Base-by-base conservation (phyloP, 2,329 filamentous ascomycete species). In the Fusarium coicis region DNA sequence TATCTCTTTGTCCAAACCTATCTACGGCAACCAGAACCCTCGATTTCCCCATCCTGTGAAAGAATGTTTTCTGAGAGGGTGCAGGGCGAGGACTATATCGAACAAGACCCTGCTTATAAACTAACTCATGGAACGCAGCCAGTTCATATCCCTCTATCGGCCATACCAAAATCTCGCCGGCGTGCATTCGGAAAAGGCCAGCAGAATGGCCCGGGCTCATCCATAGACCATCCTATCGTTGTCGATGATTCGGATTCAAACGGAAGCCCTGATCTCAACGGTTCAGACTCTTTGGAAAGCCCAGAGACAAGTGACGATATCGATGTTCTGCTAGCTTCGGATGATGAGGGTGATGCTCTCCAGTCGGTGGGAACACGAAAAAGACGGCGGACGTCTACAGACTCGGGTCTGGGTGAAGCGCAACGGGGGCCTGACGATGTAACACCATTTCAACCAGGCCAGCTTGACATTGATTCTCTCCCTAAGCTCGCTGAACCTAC, bases 1-100 rank as follows among this genome's bases (percentile, higher is more conserved):
- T 97, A 97, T 80, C 86, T 98, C 4, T 93, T 97, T 74, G 89
- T 85, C 26, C 58, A 73, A 19, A 75, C 79, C 21, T n/a, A 43
- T 7, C 6, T 7, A n/a, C 19, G 8, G 11, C 19, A n/a, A 39
- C 18, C 26, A 12, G 34, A 40, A 28, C 40, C 34, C 23, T 16
- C 23, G 28, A 26, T 16, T 11, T 9, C 23, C 19, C 5, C 9
- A 37, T n/a, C 34, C 23, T 5, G 4, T 21, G 19, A 18, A 39
- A 11, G 23, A 28, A 10, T 28, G 21, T 39, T 28, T 54, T 15
- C 50, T 54, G 15, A 40, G 28, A 15, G 15, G 42, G 32, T 34
- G 10, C 30, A 57, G 23, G 23, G 23, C 11, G 19, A 32, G 32
- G 30, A 49, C 6, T 46, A 79, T 30, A 63, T 83, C 15, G 10